phyloP scores from a whole-genome alignment of 441 rosid species.

The Cnidoscolus chayamansa region DNA sequence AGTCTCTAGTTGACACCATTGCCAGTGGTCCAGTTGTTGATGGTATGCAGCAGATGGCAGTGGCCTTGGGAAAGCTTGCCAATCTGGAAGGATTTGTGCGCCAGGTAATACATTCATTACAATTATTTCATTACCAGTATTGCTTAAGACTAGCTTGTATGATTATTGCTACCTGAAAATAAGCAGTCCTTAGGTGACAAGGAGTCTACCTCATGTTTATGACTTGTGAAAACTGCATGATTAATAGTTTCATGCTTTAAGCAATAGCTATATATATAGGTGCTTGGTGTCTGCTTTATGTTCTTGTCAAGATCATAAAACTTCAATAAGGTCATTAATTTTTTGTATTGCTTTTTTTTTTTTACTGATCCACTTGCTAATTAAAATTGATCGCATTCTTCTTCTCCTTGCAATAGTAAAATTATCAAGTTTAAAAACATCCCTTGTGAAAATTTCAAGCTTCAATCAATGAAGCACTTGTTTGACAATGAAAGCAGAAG shows the following conservation, averaged over 20 bases:
- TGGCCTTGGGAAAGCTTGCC: conserved; percentile 87
- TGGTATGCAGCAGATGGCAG: conserved; percentile 94
- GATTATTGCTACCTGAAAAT: conserved; percentile 12
- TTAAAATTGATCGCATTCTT: too few relatives aligned
- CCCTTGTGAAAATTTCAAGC: too few relatives aligned
- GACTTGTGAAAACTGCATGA: neutral
- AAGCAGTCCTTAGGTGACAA: conserved; percentile 7
- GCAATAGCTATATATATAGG: neutral
- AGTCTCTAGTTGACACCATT: conserved; percentile 79
- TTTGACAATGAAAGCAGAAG: neutral
- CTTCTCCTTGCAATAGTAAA: too few relatives aligned
- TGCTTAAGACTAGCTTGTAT: neutral
- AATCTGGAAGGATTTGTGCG: conserved; percentile 86
- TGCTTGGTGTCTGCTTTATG: neutral
- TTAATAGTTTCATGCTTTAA: conserved; percentile 8
- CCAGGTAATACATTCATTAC: conserved; percentile 47
- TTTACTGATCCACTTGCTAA: neutral
- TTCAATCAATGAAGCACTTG: too few relatives aligned
- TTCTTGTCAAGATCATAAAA: neutral
- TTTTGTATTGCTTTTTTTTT: neutral
- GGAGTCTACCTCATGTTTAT: neutral
- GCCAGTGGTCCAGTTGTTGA: conserved; percentile 61
- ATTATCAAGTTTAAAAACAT: too few relatives aligned
- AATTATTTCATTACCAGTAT: too few relatives aligned
- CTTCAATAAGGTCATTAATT: neutral